Percentiles rank a stretch among this genome's conserved stretches.
These are phyloP conservation scores for Ceratocystis smalleyi DNA, from an alignment of 2,329 filamentous ascomycete species.

Conservation along the genomic window DNA sequence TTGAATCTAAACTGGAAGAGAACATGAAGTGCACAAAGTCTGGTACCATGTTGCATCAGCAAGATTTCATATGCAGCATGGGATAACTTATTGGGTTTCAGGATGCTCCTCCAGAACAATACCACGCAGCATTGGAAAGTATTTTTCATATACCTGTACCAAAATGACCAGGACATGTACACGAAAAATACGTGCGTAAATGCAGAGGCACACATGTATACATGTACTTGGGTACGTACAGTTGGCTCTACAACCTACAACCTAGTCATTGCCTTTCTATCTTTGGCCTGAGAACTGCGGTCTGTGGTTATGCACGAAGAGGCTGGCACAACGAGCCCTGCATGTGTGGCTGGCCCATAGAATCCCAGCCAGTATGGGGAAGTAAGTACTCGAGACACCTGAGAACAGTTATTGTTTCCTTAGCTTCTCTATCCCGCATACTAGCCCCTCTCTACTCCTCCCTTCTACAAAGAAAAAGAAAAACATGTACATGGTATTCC, in stretches of 20 bases:
- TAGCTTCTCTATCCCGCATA: neutral
- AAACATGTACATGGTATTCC: neutral
- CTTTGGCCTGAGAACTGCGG: neutral
- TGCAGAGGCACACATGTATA: neutral
- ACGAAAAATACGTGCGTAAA: neutral
- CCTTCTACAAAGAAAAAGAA: neutral
- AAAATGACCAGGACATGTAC: neutral
- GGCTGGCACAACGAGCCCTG: neutral
- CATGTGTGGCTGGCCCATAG: neutral
- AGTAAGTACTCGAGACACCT: neutral
- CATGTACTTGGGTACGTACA: neutral
- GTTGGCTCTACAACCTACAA: no score
- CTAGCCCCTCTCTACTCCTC: neutral
- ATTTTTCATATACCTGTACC: neutral
- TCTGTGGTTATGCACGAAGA: neutral
- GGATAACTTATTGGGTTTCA: neutral
- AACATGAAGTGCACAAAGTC: conserved; percentile 3
- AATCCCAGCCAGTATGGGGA: neutral
- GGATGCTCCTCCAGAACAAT: neutral
- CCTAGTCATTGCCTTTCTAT: neutral
- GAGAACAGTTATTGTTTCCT: neutral
- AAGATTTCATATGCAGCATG: conserved; percentile 2
- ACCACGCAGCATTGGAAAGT: neutral
- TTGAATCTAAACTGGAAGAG: conserved; percentile 3
- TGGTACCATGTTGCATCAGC: neutral